Base-by-base conservation (phyloP, 768 basidiomycete genomes). In the Tricholoma flavovirens region DNA sequence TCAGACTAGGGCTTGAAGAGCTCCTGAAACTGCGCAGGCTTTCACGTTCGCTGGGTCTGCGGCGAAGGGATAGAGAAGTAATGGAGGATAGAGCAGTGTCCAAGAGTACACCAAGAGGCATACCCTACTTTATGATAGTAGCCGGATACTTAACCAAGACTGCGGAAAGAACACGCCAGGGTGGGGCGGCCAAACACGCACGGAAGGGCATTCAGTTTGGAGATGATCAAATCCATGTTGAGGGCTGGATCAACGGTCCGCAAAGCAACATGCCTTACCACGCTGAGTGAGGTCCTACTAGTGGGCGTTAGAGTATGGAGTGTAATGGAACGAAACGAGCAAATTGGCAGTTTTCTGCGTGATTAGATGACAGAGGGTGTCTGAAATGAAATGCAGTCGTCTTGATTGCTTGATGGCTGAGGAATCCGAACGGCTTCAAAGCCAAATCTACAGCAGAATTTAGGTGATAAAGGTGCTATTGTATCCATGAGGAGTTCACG, bases 131-230 rank as follows among this genome's bases (percentile, higher is more conserved):
- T 49, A 56, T 62, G 66, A 67, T 62, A 68, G 62, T 63, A 62
- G 60, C 62, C 56, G 63, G 66, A 62, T 74, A 72, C 71, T 75
- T 73, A 73, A 67, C 53, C 48, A 62, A 64, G 62, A 59, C 71
- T 71, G 76, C 69, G 71, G 70, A 73, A 70, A 70, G 62, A 69
- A 69, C 76, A 79, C 72, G 78, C 73, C 64, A 69, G 59, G 66
- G 59, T 60, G 56, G 60, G 59, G 60, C 48, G 62, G 56, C 60
- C 58, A 45, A 46, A 59, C 65, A 63, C 42, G 62, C 51, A 45
- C 49, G 52, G 22, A 49, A 57, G 51, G 57, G 55, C 46, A 35
- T 56, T 67, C 63, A 59, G 61, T 60, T 66, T 61, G 49, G 59
- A 64, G 59, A 54, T 53, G 68, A 69, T 71, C 71, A 65, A 66